These are phyloP conservation scores for Claviceps digitariae DNA, from an alignment of 2,329 filamentous ascomycete species.

Conservation along the genomic window DNA sequence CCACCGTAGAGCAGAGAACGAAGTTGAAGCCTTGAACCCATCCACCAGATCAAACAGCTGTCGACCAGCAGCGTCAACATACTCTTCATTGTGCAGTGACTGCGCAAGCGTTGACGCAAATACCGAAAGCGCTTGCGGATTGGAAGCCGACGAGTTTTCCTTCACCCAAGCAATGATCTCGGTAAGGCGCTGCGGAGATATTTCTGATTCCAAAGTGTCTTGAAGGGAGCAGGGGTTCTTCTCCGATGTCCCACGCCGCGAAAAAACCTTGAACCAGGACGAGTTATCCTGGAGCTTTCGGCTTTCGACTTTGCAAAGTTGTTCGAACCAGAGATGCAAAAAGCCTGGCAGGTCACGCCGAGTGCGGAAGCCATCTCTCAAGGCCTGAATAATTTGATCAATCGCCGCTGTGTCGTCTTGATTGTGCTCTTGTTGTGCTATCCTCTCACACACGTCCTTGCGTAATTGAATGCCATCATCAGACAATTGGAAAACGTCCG, in stretches of 20 bases:
- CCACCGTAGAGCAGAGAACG: slow-evolving; percentile 26
- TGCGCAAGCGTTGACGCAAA: slow-evolving; percentile 29
- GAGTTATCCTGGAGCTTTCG: slow-evolving; percentile 14
- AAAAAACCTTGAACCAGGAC: slow-evolving; percentile 21
- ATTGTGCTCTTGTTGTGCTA: slow-evolving; percentile 11
- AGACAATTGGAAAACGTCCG: slow-evolving; percentile 31
- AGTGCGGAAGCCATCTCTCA: slow-evolving; percentile 30
- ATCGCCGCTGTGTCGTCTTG: slow-evolving; percentile 12
- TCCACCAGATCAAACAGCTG: slow-evolving; percentile 24
- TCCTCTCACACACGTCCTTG: slow-evolving; percentile 24
- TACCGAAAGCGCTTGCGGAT: slow-evolving; percentile 23
- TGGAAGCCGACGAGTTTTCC: slow-evolving; percentile 17
- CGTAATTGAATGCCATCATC: slow-evolving; percentile 27
- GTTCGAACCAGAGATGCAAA: slow-evolving; percentile 31
- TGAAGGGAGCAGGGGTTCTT: slow-evolving; percentile 9
- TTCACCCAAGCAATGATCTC: slow-evolving; percentile 30
- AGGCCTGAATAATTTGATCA: slow-evolving; percentile 25
- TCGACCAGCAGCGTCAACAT: slow-evolving; percentile 26
- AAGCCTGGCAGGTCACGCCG: slow-evolving; percentile 32
- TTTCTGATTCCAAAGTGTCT: slow-evolving; percentile 25
- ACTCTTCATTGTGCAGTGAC: slow-evolving; percentile 28
- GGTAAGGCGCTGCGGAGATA: slow-evolving; percentile 30
- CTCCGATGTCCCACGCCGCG: slow-evolving; percentile 7
- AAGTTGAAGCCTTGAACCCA: slow-evolving; percentile 16
- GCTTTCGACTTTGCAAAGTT: slow-evolving; percentile 24